These are phyloP conservation scores for Teunomyces aglyptinius DNA, from an alignment of 805 yeast species.

Conservation along the genomic window DNA sequence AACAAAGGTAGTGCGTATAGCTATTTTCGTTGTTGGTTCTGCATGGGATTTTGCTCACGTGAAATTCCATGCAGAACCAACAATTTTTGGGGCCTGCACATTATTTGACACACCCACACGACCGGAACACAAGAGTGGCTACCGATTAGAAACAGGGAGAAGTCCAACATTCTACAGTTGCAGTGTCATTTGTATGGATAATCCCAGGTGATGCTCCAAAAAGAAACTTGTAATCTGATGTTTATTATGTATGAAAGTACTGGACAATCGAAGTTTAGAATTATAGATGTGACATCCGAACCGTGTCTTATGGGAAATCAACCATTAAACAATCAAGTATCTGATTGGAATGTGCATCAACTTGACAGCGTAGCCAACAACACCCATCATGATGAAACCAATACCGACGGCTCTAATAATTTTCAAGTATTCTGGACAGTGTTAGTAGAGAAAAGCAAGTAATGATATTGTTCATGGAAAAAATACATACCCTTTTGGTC, in stretches of 20 bases:
- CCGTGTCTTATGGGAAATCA: not conserved
- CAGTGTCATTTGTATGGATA: too few species aligned
- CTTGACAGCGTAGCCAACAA: slow-evolving; percentile 93
- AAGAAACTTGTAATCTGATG: not conserved
- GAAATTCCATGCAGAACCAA: too few species aligned
- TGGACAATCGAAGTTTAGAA: not conserved
- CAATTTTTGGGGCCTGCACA: slow-evolving; percentile 4
- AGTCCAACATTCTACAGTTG: too few species aligned
- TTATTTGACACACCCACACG: not conserved
- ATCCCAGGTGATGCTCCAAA: too few species aligned
- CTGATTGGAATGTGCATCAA: slow-evolving; percentile 94
- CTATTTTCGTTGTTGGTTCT: too few species aligned
- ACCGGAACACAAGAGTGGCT: not conserved
- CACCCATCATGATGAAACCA: slow-evolving; percentile 97
- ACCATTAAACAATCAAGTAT: slow-evolving; percentile 77
- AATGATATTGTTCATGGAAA: too few species aligned
- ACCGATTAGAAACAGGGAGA: too few species aligned
- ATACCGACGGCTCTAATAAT: slow-evolving; percentile 94
- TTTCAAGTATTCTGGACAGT: slow-evolving; percentile 69
- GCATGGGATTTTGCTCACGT: too few species aligned
- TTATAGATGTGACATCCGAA: not conserved
- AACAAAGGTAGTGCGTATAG: not conserved
- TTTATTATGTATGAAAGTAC: slow-evolving; percentile 2
- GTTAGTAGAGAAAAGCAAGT: slow-evolving; percentile 16
- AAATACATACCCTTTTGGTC: slow-evolving; percentile 61